These are phyloP conservation scores for Stellera chamaejasme DNA, from an alignment of 345 rosid species.

Conservation along the genomic window DNA sequence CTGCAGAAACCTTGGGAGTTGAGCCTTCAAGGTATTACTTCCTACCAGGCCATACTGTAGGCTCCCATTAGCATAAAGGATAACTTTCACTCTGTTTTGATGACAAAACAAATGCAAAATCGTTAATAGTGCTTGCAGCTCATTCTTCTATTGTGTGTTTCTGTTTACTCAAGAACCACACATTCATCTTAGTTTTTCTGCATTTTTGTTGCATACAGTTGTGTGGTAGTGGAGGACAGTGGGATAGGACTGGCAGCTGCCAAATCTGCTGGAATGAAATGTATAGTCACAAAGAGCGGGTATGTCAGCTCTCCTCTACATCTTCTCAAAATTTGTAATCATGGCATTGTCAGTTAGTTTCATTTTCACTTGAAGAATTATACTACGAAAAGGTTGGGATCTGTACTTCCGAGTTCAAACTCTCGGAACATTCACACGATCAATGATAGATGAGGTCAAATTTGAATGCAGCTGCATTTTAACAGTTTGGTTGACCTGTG, in stretches of 20 bases:
- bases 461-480: neutral
- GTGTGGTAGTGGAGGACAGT: constrained; percentile 93
- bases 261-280: constrained; percentile 94
- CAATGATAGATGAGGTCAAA: too few relatives aligned
- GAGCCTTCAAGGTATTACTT: constrained; percentile 70
- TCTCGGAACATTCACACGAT: too few relatives aligned
- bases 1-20: constrained; percentile 80
- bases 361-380: too few relatives aligned
- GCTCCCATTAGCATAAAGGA: too few relatives aligned
- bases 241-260: constrained; percentile 93
- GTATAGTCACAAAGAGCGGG: constrained; percentile 93
- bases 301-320: constrained; percentile 7
- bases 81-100: too few relatives aligned
- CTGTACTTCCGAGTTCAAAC: too few relatives aligned
- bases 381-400: too few relatives aligned
- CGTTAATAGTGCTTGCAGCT: neutral
- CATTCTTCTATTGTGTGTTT: neutral
- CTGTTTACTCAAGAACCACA: neutral
- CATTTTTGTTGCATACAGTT: constrained; percentile 33
- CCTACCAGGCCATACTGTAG: neutral
- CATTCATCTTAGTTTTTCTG: neutral
- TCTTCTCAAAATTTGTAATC: neutral
- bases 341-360: too few relatives aligned
- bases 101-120: neutral
- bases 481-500: constrained; percentile 6